Conservation (phyloP, 257 asterid species). For the Agastache rugosa region DNA sequence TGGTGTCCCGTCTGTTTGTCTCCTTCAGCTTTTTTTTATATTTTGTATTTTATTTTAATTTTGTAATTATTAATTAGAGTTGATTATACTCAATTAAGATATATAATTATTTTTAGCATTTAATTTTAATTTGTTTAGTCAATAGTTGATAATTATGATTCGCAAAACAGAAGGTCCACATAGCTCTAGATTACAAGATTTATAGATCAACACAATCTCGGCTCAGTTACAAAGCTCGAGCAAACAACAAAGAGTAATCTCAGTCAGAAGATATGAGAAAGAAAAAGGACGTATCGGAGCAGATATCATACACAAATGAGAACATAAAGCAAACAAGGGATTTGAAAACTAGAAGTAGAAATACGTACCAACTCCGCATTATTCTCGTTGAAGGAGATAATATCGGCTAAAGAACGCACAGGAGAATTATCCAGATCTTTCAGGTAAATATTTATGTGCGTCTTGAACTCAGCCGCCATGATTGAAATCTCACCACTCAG, state of each 20-base stretch:
- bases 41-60: too few relatives aligned
- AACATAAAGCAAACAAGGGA: neutral
- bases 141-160: too few relatives aligned
- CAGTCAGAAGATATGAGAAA: neutral
- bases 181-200: neutral
- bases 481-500: constrained; percentile 43
- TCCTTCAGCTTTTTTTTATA: too few relatives aligned
- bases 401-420: constrained; percentile 46
- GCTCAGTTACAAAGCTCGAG: neutral
- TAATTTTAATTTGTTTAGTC: too few relatives aligned
- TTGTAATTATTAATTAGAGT: too few relatives aligned
- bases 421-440: constrained; percentile 41
- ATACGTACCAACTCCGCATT: constrained; percentile 43
- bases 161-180: neutral
- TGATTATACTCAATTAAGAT: too few relatives aligned
- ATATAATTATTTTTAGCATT: too few relatives aligned
- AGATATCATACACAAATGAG: neutral
- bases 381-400: constrained; percentile 48
- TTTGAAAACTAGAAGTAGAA: constrained; percentile 12
- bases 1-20: too few relatives aligned
- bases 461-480: constrained; percentile 50
- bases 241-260: neutral
- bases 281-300: neutral
- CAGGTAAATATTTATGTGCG: constrained; percentile 41
- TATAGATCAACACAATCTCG: neutral